Evolutionary conservation across 1,284 basidiomycete species (phyloP).

Genomic region (Coniferiporia weirii): DNA sequence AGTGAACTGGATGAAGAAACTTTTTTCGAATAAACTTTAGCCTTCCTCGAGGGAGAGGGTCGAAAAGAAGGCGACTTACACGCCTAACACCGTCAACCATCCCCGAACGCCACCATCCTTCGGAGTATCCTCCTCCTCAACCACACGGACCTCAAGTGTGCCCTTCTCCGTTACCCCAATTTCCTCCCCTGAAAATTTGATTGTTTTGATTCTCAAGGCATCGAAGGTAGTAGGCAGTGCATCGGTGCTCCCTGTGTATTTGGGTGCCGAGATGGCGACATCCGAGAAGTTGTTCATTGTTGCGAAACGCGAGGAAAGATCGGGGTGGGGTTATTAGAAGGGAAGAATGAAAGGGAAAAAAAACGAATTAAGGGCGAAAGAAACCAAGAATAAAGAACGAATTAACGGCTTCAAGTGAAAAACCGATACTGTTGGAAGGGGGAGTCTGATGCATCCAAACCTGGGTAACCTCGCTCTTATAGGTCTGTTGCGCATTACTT

Average conservation of each 20-base stretch:
- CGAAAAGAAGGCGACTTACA: background rate
- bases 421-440: background rate
- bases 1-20: conserved; percentile 19
- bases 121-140: background rate
- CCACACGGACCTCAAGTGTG: background rate
- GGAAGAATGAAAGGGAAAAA: background rate
- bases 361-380: background rate
- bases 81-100: background rate
- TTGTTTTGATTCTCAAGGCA: background rate
- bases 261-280: background rate
- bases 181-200: background rate
- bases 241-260: background rate
- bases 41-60: background rate
- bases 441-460: background rate
- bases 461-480: background rate
- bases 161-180: background rate
- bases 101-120: background rate
- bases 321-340: background rate
- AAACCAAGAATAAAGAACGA: background rate
- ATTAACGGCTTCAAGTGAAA: background rate
- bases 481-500: background rate
- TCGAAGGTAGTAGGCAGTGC: background rate
- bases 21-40: background rate
- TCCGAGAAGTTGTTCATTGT: background rate
- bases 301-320: background rate